Base-by-base conservation (phyloP, 2,329 filamentous ascomycete genomes). In the Cercospora sojina region DNA sequence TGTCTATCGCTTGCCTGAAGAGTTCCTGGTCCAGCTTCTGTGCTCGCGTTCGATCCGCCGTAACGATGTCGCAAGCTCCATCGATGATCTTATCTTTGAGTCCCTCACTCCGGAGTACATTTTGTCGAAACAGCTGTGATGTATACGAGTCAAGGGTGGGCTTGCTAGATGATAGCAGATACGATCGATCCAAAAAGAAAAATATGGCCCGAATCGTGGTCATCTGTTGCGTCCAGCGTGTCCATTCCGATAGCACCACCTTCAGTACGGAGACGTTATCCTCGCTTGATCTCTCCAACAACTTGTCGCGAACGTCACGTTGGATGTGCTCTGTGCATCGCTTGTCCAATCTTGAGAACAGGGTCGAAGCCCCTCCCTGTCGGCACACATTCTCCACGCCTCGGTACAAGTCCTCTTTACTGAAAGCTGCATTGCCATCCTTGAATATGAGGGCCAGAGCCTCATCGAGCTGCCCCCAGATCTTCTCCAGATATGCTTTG, bases 321-420 rank as follows among this genome's bases (percentile, higher is more conserved):
- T 80, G 77, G 10, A 89, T 82, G 78, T 96, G 89, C 13, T 78
- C 79, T 67, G 90, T 88, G 75, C 90, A 92, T 70, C 86, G 85
- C 10, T 83, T 81, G 70, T 87, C 85, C 58, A 98, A 82, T 75
- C 86, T 84, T 47, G 85, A 82, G 73, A 89, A 91, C 62, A 97
- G 80, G 63, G 87, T 84, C 18, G 85, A 84, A 2, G 91, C 90
- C 72, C 88, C 86, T 1, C 90, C 91, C 73, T 91, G 90, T 62
- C 92, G 86, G 77, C 95, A 99, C 10, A 96, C 84, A 76, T 97
- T 93, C 83, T 99, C 95, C 1, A 96, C 92, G 4, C 91, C 92
- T 58, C 92, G 88, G 77, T 97, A 98, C 13, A 99, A 83, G 72
- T 91, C 89, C 79, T 98, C 95, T 41, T 96, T 83, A n/a, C 93